Base-by-base conservation (phyloP, 1,284 basidiomycete species). In the Stygiomarasmius scandens region DNA sequence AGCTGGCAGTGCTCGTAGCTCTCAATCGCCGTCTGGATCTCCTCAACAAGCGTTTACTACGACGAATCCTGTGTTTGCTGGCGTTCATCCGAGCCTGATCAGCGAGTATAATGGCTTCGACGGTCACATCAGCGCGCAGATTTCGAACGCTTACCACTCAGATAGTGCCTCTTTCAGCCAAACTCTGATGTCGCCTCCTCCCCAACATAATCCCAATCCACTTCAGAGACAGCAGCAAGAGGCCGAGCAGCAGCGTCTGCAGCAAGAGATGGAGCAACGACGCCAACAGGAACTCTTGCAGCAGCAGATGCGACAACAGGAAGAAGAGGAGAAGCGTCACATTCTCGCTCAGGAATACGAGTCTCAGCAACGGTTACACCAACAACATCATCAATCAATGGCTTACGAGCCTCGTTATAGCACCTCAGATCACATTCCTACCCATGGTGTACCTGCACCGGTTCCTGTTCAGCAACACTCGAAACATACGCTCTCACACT, bases 41-140 rank as follows among this genome's bases (percentile, higher is more conserved):
- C 60, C 65, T 10, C 52, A 44, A 34, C 56, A 63, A 56, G 56
- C 25, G 16, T 53, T 73, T 71, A 10, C 71, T 69, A 11, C 66
- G 56, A 12, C 67, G 54, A 75, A 77, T 51, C 77, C 78, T 0
- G 71, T 71, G 4, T 79, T 83, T 54, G 74, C 74, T 11, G 73
- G 73, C 44, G 80, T 84, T 22, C 87, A 89, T 65, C 84, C 85
- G 3, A 80, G 75, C 56, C 71, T 90, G 49, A 78, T 85, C 9
- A 78, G 81, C 58, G 84, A 89, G 60, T 75, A 87, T 61, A 74
- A 77, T 59, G 71, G 73, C 38, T 88, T 89, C 64, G 83, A 86
- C 9, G 82, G 80, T 0, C 75, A 79, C 49, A 79, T 89, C 59
- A 77, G 78, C 24, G 72, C 74, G 12, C 85, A 85, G 67, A 77